Evolutionary conservation across 2,329 filamentous ascomycete species (phyloP), one percentile per base, ranked within the genome.

Genomic region (Stromatinia cepivora): DNA sequence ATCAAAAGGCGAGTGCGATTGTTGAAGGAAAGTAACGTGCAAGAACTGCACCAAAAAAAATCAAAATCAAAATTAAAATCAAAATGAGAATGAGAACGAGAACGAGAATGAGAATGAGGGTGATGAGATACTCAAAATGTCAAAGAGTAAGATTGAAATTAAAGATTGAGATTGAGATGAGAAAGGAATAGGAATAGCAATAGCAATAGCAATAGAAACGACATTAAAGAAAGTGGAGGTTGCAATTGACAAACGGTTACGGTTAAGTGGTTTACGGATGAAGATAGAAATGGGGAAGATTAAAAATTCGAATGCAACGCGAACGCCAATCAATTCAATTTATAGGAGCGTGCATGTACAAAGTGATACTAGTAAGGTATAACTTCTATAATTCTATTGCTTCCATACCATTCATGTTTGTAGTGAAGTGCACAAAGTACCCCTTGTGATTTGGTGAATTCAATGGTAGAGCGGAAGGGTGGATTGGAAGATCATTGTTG

Each of bases 1-100:
- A 20, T 34, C 31, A n/a, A 17, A 61, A 4, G 34, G 31, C n/a
- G 45, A 52, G 25, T 25, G 31, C 17, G 22, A 39, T 39, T 52
- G 22, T 15, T 61, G 54, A 67, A 67, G 34, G 65, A 67, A 36
- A 62, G 65, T 20, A 67, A 67, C 5, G 65, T n/a, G 65, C 54
- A 61, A 31, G 15, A 39, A 62, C 17, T 61, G 53, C 65, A 67
- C 45, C 39, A 45, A 31, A 17, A 28, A 25, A 28, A n/a, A 31
- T 15, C 36, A 39, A 39, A 28, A 39, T 13, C 13, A 22, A 67
- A 42, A 42, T n/a, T n/a, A 42, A 66, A 48, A 34, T 48, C 42
- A 25, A 34, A 36, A 22, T 25, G 54, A 17, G 34, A 39, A 10
- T 13, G n/a, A 25, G 48, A 11, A 0, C 5, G 48, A 28, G n/a